These are phyloP conservation scores for Artemisia argyi DNA, from an alignment of 129 eudicot genomes.

Conservation along the genomic window DNA sequence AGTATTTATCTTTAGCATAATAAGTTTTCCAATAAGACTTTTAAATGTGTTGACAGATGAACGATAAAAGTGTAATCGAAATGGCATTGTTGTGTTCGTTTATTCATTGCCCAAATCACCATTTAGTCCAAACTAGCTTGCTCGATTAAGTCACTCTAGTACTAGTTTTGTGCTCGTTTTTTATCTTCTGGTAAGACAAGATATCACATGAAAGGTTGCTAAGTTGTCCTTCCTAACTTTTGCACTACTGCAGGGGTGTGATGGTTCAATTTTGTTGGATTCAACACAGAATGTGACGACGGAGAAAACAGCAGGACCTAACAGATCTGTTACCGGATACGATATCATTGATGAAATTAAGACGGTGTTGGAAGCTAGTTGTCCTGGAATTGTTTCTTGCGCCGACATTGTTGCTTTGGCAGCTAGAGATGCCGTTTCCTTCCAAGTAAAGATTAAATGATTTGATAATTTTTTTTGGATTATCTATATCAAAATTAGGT, in stretches of 20 bases:
- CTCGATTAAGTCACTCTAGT: no score
- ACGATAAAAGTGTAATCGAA: not conserved
- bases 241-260: constrained; percentile 43
- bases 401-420: constrained; percentile 50
- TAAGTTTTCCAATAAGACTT: not conserved
- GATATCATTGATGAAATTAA: constrained; percentile 58
- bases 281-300: constrained; percentile 26
- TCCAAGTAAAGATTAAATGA: constrained; percentile 34
- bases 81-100: no score
- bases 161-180: no score
- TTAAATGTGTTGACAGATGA: not conserved
- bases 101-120: no score
- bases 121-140: not conserved
- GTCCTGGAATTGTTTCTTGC: constrained; percentile 49
- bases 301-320: constrained; percentile 47
- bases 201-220: no score
- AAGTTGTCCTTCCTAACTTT: not conserved
- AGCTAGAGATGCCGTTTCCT: constrained; percentile 61
- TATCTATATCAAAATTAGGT: no score
- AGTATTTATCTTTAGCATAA: constrained; percentile 3
- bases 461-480: not conserved
- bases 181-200: no score
- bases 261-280: constrained; percentile 45
- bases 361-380: constrained; percentile 28
- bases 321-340: constrained; percentile 40